A percentile compares a stretch with the other conserved stretches of the same genome.
These are phyloP conservation scores for Brettanomyces anomalus DNA, from an alignment of 805 yeast species.

Conservation along the genomic window DNA sequence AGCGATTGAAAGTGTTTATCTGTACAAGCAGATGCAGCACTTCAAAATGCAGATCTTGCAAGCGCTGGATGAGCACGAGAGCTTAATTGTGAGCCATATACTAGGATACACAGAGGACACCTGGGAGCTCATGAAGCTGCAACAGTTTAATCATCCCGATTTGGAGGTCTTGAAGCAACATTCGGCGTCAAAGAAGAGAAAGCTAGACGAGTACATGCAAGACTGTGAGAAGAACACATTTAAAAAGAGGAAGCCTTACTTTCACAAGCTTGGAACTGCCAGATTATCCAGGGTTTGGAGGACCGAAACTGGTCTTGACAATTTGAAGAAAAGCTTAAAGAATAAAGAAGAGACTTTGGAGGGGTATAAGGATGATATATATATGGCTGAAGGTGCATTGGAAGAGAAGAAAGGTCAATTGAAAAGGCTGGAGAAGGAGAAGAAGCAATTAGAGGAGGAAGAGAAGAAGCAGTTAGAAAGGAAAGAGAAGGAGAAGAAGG, in stretches of 20 bases:
- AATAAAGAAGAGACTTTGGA: constrained; percentile 14
- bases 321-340: constrained; percentile 7
- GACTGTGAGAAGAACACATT: neutral
- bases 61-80: neutral
- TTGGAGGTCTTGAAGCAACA: constrained; percentile 8
- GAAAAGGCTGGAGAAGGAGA: constrained; percentile 6
- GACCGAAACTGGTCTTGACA: constrained; percentile 14
- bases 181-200: constrained; percentile 15
- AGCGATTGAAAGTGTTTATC: neutral
- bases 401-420: constrained; percentile 3
- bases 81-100: constrained; percentile 6
- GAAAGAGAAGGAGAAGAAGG: neutral
- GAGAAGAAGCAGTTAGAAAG: neutral
- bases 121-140: constrained; percentile 23
- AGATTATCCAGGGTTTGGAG: constrained; percentile 22
- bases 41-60: neutral
- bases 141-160: constrained; percentile 19
- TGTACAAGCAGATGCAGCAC: neutral
- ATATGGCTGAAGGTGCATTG: constrained; percentile 17
- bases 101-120: constrained; percentile 16
- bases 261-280: constrained; percentile 19
- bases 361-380: constrained; percentile 21
- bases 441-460: neutral
- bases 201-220: constrained; percentile 15
- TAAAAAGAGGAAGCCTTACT: constrained; percentile 14